Evolutionary conservation across 2,329 filamentous ascomycete genomes (phyloP), one percentile per base, ranked within the genome.

Genomic region (Aureobasidium sp.): DNA sequence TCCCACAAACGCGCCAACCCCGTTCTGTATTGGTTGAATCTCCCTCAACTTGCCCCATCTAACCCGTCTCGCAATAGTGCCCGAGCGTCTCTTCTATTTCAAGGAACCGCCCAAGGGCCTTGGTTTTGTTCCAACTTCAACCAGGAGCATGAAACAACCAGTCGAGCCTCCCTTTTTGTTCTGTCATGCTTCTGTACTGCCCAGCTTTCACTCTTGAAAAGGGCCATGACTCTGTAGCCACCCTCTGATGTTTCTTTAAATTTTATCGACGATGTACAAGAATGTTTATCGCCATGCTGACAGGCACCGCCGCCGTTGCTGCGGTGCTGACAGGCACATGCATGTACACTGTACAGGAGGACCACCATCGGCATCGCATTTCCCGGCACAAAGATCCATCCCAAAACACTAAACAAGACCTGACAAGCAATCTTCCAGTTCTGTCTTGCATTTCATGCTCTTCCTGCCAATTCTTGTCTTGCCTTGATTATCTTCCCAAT

Each of bases 21-120:
- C 41, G 16, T 36, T 47, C 21, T 48, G 54, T 39, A 25, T 48
- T 59, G 54, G 54, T 59, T 59, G 54, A 59, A 59, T 59, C 54
- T 59, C 54, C 42, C 42, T 48, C 42, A 39, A n/a, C 41, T 59
- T 41, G 39, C 53, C 53, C 53, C 41, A 13, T 57, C 53, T 57
- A 57, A 39, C 53, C 41, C 41, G 54, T 59, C 54, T 59, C 54
- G 42, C 42, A n/a, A 29, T 59, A 36, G 30, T 37, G 54, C 45
- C 54, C 44, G 54, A 59, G 54, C 54, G 41, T 42, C 39, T 44
- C 27, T 36, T 59, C 54, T 59, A 59, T 59, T 55, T 48, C 54
- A 44, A 48, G 54, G 54, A 47, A 57, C 53, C 41, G 16, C 11
- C 27, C 53, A 44, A 47, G 53, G 51, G 53, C 41, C 41, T 36